Conservation (phyloP, 305 asterid genomes). For the Solanum hybrid region DNA sequence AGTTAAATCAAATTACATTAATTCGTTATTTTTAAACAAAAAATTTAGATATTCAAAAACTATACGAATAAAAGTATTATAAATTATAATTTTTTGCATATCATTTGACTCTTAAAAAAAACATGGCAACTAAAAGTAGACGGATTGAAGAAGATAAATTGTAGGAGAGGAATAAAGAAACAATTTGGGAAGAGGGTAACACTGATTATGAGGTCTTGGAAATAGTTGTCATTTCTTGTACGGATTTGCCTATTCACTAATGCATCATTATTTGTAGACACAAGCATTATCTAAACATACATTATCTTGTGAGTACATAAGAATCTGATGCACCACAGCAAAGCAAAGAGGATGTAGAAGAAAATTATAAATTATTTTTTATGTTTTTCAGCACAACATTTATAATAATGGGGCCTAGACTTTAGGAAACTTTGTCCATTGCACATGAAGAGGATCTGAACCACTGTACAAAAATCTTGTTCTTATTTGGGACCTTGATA, state of each 20-base stretch:
- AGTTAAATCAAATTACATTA: no score
- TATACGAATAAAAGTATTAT: no score
- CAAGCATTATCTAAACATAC: neutral
- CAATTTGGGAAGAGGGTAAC: neutral
- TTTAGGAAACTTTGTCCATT: constrained; percentile 7
- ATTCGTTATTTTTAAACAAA: no score
- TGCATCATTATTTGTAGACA: neutral
- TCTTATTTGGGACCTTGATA: constrained; percentile 10
- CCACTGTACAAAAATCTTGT: constrained; percentile 15
- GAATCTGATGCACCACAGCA: constrained; percentile 22
- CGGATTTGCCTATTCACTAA: neutral
- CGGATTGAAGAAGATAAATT: no score
- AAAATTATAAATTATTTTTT: neutral
- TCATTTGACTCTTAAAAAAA: no score
- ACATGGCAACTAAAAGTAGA: neutral
- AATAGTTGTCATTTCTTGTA: neutral
- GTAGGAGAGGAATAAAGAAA: neutral
- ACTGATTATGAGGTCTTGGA: neutral
- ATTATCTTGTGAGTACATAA: constrained; percentile 7
- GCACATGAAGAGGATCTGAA: constrained; percentile 32
- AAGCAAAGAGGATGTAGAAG: constrained; percentile 15
- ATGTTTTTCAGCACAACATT: constrained; percentile 9
- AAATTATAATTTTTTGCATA: no score
- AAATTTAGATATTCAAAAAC: no score
- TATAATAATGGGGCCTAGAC: constrained; percentile 8